Evolutionary conservation across 73 alveolate genomes (phyloP), one percentile per base, ranked within the genome.

Genomic region (Durusdinium trenchii): DNA sequence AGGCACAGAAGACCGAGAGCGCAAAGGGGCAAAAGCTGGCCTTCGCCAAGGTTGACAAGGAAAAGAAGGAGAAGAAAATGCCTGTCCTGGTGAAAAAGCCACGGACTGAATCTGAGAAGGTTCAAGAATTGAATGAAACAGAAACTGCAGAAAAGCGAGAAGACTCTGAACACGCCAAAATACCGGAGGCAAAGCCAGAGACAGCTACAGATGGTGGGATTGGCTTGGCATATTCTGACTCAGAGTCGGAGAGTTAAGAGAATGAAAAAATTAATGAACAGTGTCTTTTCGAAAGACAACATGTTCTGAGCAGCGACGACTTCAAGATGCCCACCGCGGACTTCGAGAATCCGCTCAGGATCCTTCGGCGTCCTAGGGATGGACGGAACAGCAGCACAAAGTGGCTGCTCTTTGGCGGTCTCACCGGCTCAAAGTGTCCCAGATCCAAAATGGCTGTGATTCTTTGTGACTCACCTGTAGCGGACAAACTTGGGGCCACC

Each of bases 31-130:
- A 50, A 36, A 84, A 48, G 52, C 35, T 84, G 94, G 76, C 54
- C 23, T 51, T 84, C 36, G 54, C 7, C 51, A 52, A 51, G 42
- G 51, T 50, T 20, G 78, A 36, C 42, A 75, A 48, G 42, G 51
- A 48, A 38, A 84, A 84, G 45, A 62, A 45, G 48, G 94, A 84
- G 94, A 84, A 84, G 94, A 84, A 84, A 75, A 84, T 84, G 94
- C 94, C 94, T 6, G 38, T 84, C 52, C 28, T 84, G 94, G 94
- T 84, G 76, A 84, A 84, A 52, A 84, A 84, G 75, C 94, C 75
- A 20, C 73, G 76, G 47, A 36, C 71, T 18, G 89, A 78, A 10
- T 16, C 87, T 12, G 91, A 46, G 69, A 12, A 18, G 30, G 45
- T 64, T 4, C 67, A 48, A 50, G 71, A 79, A 1, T 26, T 14